Percentiles rank a stretch among this genome's conserved stretches.
Evolutionary conservation across 306 rosid species (phyloP).

Genomic region (Vicia villosa): DNA sequence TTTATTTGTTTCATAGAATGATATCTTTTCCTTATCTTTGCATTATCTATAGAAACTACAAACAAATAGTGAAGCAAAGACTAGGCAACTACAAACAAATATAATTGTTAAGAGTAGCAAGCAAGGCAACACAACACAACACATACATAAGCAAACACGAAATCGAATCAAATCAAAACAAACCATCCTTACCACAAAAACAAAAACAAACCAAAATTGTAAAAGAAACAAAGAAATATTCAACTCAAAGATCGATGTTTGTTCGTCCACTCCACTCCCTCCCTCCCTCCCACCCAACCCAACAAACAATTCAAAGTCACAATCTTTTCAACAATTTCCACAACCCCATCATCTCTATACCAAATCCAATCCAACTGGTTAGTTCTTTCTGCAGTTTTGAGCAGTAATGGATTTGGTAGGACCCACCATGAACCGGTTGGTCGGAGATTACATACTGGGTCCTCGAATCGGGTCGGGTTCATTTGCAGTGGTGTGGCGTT

Average conservation of each 20-base stretch:
- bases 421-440: slow-evolving; percentile 41
- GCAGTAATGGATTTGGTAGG: slow-evolving; percentile 53
- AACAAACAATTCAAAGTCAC: slow-evolving; percentile 15
- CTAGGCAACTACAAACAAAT: no score
- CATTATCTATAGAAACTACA: no score
- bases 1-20: no score
- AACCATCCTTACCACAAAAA: no score
- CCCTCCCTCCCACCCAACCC: no score
- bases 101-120: no score
- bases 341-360: not conserved
- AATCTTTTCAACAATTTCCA: slow-evolving; percentile 15
- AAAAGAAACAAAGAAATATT: not conserved
- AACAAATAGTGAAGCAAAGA: no score
- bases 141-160: no score
- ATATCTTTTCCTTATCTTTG: no score
- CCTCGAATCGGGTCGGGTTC: slow-evolving; percentile 83
- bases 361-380: not conserved
- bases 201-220: no score
- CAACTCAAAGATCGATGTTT: not conserved
- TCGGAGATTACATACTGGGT: slow-evolving; percentile 84
- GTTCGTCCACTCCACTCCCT: slow-evolving; percentile 6
- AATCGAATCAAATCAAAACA: no score
- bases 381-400: slow-evolving; percentile 40
- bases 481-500: slow-evolving; percentile 82
- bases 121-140: no score